Evolutionary conservation across 2,329 filamentous ascomycete species (phyloP).

Genomic region (Rutstroemia sp.): DNA sequence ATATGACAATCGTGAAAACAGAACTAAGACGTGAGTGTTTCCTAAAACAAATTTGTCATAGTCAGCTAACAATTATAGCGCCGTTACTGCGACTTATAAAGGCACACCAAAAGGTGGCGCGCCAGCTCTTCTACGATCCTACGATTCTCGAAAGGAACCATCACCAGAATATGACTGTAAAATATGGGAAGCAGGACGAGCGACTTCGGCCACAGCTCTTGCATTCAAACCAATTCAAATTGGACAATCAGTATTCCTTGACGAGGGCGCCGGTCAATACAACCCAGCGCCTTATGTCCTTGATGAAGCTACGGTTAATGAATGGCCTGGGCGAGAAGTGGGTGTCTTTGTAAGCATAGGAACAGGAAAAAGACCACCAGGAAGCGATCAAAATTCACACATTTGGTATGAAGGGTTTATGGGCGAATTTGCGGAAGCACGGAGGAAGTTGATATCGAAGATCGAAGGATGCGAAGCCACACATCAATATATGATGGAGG

Average conservation of each 20-base stretch:
- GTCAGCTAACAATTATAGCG: conserved; percentile 45
- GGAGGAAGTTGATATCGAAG: conserved; percentile 76
- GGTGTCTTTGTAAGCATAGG: conserved; percentile 90
- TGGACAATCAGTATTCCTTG: conserved; percentile 87
- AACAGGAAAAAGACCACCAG: conserved; percentile 76
- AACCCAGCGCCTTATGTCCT: conserved; percentile 81
- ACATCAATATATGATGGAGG: conserved; percentile 76
- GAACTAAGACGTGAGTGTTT: conserved; percentile 78
- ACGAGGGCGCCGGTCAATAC: conserved; percentile 85
- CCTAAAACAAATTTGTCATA: background rate
- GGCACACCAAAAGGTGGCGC: conserved; percentile 63
- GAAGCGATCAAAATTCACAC: conserved; percentile 60
- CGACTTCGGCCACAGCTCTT: conserved; percentile 83
- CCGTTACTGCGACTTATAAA: conserved; percentile 85
- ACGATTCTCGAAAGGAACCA: conserved; percentile 89
- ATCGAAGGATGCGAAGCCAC: conserved; percentile 93
- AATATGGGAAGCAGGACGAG: conserved; percentile 93
- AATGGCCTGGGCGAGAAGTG: conserved; percentile 90
- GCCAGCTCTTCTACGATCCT: conserved; percentile 76
- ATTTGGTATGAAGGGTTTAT: conserved; percentile 94
- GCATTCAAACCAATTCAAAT: conserved; percentile 96
- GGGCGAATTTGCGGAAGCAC: conserved; percentile 86
- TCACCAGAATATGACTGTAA: conserved; percentile 88
- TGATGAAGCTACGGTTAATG: conserved; percentile 85
- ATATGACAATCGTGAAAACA: conserved; percentile 80